These are phyloP conservation scores for Coemansia sp. DNA, from an alignment of 192 early-diverging fungal species.

Conservation along the genomic window DNA sequence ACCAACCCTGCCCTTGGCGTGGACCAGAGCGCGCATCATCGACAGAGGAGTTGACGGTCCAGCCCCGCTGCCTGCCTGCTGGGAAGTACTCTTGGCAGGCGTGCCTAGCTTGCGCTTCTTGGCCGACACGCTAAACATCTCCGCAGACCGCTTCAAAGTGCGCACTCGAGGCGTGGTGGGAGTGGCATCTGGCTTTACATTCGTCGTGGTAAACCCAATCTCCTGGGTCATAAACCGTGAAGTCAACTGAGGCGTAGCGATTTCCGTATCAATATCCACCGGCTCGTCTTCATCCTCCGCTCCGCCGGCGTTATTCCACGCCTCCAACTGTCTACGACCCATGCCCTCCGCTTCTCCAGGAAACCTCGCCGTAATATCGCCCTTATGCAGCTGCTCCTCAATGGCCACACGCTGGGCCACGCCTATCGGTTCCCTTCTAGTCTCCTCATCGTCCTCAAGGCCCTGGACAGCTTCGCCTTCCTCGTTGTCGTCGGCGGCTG, in stretches of 20 bases:
- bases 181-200: not conserved
- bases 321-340: constrained; percentile 1
- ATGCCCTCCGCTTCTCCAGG: constrained; percentile 12
- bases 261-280: constrained; percentile 48
- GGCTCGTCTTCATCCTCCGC: constrained; percentile 24
- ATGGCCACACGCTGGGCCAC: constrained; percentile 28
- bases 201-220: not conserved
- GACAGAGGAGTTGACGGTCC: constrained; percentile 35
- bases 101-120: constrained; percentile 32
- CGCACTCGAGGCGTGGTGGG: constrained; percentile 21
- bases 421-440: constrained; percentile 11
- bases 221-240: constrained; percentile 56
- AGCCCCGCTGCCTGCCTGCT: constrained; percentile 4
- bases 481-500: constrained; percentile 31
- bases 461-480: not conserved
- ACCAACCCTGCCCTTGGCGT: constrained; percentile 4
- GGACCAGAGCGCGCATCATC: constrained; percentile 41
- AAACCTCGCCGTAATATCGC: constrained; percentile 54
- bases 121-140: constrained; percentile 29
- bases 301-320: not conserved
- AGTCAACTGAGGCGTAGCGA: constrained; percentile 50
- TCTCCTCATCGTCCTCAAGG: constrained; percentile 22
- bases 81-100: constrained; percentile 15
- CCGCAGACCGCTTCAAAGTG: constrained; percentile 45
- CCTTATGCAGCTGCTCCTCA: constrained; percentile 33